Percentiles rank a stretch among this genome's conserved stretches.
These are phyloP conservation scores for Canariomyces notabilis DNA, from an alignment of 2,329 filamentous ascomycete genomes.

Conservation along the genomic window DNA sequence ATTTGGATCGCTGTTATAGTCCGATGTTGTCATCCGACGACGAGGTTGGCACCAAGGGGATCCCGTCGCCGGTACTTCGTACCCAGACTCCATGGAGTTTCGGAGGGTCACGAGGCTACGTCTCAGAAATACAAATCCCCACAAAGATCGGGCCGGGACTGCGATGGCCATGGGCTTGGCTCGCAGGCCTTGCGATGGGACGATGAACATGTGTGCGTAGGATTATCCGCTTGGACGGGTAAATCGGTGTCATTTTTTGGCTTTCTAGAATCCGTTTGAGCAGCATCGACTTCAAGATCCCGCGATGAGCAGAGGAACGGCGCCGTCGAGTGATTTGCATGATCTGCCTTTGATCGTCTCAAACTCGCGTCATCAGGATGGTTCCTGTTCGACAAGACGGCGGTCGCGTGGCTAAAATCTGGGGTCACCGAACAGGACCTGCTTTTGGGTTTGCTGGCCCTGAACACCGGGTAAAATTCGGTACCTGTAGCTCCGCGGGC, in stretches of 20 bases:
- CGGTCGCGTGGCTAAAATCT: slow-evolving; percentile 17
- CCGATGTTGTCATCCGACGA: slow-evolving; percentile 5
- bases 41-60: slow-evolving; percentile 11
- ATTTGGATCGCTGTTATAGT: slow-evolving; percentile 3
- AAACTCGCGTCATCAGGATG: slow-evolving; percentile 16
- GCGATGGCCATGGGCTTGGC: background rate
- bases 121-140: slow-evolving; percentile 24
- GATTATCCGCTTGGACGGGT: slow-evolving; percentile 22
- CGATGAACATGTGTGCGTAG: slow-evolving; percentile 1
- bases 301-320: background rate
- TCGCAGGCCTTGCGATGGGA: slow-evolving; percentile 1
- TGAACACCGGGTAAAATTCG: slow-evolving; percentile 13
- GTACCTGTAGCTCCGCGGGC: background rate
- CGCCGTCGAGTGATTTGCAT: slow-evolving; percentile 14
- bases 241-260: slow-evolving; percentile 12
- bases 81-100: slow-evolving; percentile 5
- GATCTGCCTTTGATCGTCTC: slow-evolving; percentile 23
- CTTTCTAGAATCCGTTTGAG: slow-evolving; percentile 22
- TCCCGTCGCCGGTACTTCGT: slow-evolving; percentile 14
- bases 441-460: background rate
- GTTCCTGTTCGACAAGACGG: slow-evolving; percentile 5
- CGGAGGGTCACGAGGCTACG: slow-evolving; percentile 3
- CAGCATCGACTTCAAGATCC: slow-evolving; percentile 5
- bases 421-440: slow-evolving; percentile 1
- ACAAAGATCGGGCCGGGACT: background rate